These are phyloP conservation scores for Mucor irregularis DNA, from an alignment of 371 early-diverging fungal species.

Conservation along the genomic window DNA sequence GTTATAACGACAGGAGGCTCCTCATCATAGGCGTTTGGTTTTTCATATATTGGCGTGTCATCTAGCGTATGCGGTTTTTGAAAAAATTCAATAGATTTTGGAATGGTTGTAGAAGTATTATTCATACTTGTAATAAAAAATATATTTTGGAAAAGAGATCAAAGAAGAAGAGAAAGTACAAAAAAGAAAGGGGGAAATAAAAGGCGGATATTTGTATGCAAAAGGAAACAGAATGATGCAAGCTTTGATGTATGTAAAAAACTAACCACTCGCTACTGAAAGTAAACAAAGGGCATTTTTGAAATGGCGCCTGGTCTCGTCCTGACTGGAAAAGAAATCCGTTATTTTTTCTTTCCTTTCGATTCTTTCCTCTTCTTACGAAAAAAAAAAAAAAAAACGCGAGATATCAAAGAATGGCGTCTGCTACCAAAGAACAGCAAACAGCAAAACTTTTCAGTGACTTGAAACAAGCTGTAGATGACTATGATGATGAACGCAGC, in stretches of 20 bases:
- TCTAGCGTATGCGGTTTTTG: conserved; percentile 26
- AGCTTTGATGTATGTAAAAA: no score
- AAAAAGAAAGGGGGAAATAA: background rate
- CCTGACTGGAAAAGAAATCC: no score
- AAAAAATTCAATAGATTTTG: background rate
- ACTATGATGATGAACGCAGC: conserved; percentile 39
- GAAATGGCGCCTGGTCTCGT: no score
- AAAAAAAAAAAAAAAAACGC: background rate
- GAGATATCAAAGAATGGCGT: conserved; percentile 7
- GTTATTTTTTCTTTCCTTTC: background rate
- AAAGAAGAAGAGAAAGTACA: background rate
- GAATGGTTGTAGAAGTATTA: no score
- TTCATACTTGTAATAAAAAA: background rate
- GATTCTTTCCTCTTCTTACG: background rate
- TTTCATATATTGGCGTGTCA: conserved; percentile 23
- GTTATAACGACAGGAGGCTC: conserved; percentile 13
- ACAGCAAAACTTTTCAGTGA: conserved; percentile 28
- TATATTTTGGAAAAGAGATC: no score
- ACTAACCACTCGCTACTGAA: no score
- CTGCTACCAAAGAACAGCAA: conserved; percentile 30
- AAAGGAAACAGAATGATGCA: conserved; percentile 12
- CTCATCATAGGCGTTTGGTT: conserved; percentile 32
- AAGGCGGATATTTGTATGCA: conserved; percentile 10
- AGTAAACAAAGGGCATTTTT: no score
- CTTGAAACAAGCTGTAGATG: conserved; percentile 30